Evolutionary conservation across 225 moss, liverwort and hornwort genomes (phyloP).

Genomic region (Rhytidiadelphus loreus): DNA sequence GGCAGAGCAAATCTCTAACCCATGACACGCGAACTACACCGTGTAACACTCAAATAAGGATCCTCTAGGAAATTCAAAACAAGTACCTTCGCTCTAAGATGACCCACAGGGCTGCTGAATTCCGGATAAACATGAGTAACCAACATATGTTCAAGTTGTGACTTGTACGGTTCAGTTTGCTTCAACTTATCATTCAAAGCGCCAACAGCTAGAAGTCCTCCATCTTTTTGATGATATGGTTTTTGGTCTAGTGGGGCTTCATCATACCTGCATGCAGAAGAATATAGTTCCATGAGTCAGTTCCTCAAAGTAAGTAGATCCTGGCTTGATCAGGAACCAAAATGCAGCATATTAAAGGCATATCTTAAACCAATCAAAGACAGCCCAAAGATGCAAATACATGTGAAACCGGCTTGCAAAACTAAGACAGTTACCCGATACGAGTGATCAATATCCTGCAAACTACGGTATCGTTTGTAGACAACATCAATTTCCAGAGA

Average conservation of each 20-base stretch:
- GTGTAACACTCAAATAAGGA: background rate
- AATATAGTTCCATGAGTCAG: background rate
- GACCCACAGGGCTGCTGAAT: conserved; percentile 85
- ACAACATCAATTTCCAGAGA: background rate
- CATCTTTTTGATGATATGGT: conserved; percentile 91
- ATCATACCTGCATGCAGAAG: conserved; percentile 57
- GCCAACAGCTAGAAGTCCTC: conserved; percentile 91
- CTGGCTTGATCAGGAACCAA: background rate
- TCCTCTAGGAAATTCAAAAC: background rate
- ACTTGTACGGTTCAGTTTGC: conserved; percentile 95
- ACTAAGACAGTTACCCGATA: background rate
- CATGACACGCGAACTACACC: background rate
- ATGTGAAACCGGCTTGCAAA: background rate
- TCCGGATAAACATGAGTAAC: conserved; percentile 99
- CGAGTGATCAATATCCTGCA: background rate
- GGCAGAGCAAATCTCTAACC: background rate
- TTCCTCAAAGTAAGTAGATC: background rate
- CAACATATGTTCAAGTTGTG: conserved; percentile 85
- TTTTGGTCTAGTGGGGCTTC: conserved; percentile 70
- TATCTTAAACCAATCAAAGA: background rate
- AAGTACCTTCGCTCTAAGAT: conserved; percentile 88
- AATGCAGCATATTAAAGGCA: background rate
- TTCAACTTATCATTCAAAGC: conserved; percentile 95
- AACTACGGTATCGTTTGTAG: background rate
- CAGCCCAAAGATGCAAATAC: background rate